phyloP scores from a whole-genome alignment of 768 basidiomycete species.

The Scleroderma citrinum region DNA sequence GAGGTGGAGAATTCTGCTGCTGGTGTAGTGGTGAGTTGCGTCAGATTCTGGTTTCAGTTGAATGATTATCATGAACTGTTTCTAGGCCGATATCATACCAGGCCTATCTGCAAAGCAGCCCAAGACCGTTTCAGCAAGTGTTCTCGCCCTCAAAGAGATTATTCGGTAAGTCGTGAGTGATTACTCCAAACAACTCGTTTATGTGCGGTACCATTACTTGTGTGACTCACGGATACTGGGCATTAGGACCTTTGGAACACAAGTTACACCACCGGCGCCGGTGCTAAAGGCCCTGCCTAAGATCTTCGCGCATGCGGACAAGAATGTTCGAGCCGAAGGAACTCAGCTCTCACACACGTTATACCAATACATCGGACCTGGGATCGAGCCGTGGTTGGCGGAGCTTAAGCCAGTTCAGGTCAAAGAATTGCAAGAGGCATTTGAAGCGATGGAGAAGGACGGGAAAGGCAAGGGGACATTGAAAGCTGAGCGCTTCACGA shows the following conservation, averaged over 20 bases:
- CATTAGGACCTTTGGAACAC: constrained; percentile 70
- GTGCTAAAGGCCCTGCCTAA: constrained; percentile 86
- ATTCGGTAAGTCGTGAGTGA: constrained; percentile 52
- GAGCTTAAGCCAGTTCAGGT: constrained; percentile 97
- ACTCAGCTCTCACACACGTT: constrained; percentile 64
- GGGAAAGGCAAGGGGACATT: constrained; percentile 79
- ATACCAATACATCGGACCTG: constrained; percentile 82
- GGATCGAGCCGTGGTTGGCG: constrained; percentile 76
- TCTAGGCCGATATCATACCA: constrained; percentile 69
- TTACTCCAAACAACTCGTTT: neutral
- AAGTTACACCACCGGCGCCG: constrained; percentile 65
- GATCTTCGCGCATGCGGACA: constrained; percentile 93
- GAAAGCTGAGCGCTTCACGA: constrained; percentile 75
- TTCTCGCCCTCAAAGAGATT: constrained; percentile 76
- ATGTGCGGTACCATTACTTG: neutral
- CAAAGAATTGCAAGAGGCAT: constrained; percentile 90
- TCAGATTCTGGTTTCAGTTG: constrained; percentile 19
- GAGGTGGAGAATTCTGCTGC: constrained; percentile 89
- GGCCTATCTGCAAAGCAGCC: constrained; percentile 92
- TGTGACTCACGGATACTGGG: neutral
- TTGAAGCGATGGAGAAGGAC: constrained; percentile 77
- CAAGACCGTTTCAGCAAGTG: constrained; percentile 79
- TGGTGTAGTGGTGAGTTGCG: constrained; percentile 75
- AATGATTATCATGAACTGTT: constrained; percentile 23
- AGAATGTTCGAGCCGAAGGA: constrained; percentile 92